Evolutionary conservation across 306 rosid genomes (phyloP).

Genomic region (Cicer chorassanicum): DNA sequence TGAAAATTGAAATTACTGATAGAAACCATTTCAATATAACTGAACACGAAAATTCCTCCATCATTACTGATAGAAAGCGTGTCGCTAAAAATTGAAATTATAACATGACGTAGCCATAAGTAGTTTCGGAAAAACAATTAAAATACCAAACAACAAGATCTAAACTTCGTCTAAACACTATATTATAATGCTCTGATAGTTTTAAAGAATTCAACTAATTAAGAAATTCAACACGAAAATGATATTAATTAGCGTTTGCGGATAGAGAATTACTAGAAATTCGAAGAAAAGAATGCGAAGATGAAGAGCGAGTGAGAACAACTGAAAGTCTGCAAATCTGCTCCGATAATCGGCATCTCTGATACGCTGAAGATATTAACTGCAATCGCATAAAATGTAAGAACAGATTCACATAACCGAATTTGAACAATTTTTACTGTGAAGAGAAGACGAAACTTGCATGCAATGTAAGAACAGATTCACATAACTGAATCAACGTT

Average conservation of each 20-base stretch:
- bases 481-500: background rate
- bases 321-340: conserved; percentile 72
- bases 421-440: background rate
- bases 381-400: conserved; percentile 34
- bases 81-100: background rate
- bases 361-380: conserved; percentile 77
- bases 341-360: conserved; percentile 74
- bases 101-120: background rate
- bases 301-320: conserved; percentile 59
- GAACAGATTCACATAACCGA: background rate
- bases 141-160: background rate
- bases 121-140: background rate
- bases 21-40: background rate
- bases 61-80: background rate
- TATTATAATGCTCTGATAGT: background rate
- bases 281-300: conserved; percentile 49
- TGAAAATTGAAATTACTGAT: background rate
- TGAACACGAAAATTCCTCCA: background rate
- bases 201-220: background rate
- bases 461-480: conserved; percentile 26
- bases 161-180: background rate
- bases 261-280: conserved; percentile 60
- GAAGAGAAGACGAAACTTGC: conserved; percentile 45
- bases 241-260: background rate
- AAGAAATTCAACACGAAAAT: conserved; percentile 20